A percentile compares a stretch with the other conserved stretches of the same genome.
Evolutionary conservation across 2,329 filamentous ascomycete species (phyloP).

Genomic region (Metarhizium robertsii): DNA sequence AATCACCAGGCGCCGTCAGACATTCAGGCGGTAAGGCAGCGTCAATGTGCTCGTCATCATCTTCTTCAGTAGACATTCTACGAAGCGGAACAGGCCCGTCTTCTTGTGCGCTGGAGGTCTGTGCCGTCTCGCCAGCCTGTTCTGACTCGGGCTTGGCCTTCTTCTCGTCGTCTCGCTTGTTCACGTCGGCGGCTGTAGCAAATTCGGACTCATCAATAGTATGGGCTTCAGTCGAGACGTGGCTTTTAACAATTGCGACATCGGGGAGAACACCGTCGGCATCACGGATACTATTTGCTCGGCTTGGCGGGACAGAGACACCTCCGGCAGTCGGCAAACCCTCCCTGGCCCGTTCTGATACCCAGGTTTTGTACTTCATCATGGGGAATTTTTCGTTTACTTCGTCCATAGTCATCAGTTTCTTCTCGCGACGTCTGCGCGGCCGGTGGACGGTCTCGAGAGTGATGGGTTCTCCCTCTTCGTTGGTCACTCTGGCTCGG

Average conservation of each 20-base stretch:
- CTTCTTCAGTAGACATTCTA: constrained; percentile 38
- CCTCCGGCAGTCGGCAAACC: constrained; percentile 79
- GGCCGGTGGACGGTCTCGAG: constrained; percentile 76
- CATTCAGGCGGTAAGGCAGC: constrained; percentile 74
- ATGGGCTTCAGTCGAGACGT: constrained; percentile 24
- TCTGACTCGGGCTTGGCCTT: constrained; percentile 9
- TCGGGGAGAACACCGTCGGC: constrained; percentile 46
- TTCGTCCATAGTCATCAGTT: constrained; percentile 97
- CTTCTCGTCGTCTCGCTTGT: constrained; percentile 9
- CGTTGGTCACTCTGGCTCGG: constrained; percentile 64
- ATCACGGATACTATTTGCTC: constrained; percentile 64
- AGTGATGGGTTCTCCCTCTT: constrained; percentile 82
- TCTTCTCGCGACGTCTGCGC: constrained; percentile 89
- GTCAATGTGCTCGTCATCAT: constrained; percentile 73
- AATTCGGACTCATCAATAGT: constrained; percentile 11
- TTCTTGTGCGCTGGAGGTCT: constrained; percentile 14
- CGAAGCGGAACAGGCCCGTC: constrained; percentile 22
- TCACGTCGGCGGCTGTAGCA: constrained; percentile 9
- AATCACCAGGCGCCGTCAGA: constrained; percentile 74
- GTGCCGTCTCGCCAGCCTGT: constrained; percentile 12
- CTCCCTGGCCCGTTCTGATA: constrained; percentile 70
- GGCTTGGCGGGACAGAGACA: constrained; percentile 64
- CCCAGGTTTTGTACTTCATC: constrained; percentile 94
- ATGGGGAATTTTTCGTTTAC: constrained; percentile 96
- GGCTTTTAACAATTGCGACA: constrained; percentile 31